These are phyloP conservation scores for Dichotomocladium elegans DNA, from an alignment of 371 early-diverging fungal species.

Conservation along the genomic window DNA sequence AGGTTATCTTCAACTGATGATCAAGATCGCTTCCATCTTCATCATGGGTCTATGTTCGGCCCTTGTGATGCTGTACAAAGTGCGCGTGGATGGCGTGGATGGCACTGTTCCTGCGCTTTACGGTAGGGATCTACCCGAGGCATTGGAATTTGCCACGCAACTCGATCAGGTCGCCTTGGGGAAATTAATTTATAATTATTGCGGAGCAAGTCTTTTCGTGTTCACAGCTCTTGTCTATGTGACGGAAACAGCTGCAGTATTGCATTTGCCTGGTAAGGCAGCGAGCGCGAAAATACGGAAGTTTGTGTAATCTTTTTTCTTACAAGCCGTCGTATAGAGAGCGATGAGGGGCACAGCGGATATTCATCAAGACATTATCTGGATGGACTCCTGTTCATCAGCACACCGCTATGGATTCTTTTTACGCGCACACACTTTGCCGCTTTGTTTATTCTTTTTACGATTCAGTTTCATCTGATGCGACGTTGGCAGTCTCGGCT, in stretches of 20 bases:
- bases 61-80: slow-evolving; percentile 8
- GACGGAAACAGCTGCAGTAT: slow-evolving; percentile 14
- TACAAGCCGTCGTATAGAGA: too few relatives aligned
- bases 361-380: slow-evolving; percentile 10
- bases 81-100: slow-evolving; percentile 3
- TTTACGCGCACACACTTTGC: slow-evolving; percentile 62
- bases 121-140: slow-evolving; percentile 9
- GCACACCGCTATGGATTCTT: slow-evolving; percentile 54
- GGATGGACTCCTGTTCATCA: slow-evolving; percentile 22
- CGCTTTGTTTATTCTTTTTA: slow-evolving; percentile 53
- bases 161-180: slow-evolving; percentile 33
- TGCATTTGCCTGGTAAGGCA: background rate
- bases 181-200: slow-evolving; percentile 35
- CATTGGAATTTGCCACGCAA: slow-evolving; percentile 20
- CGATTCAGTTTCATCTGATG: slow-evolving; percentile 42
- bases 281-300: background rate
- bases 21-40: slow-evolving; percentile 10
- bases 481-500: slow-evolving; percentile 24
- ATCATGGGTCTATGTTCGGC: slow-evolving; percentile 13
- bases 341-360: background rate
- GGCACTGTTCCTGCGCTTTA: too few relatives aligned
- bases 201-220: slow-evolving; percentile 24
- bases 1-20: slow-evolving; percentile 17
- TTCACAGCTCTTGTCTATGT: slow-evolving; percentile 27
- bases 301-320: background rate